Percentiles rank a stretch among this genome's conserved stretches.
Conservation (phyloP, 2,329 filamentous ascomycete species). For the Hymenoscyphus fructigenus region DNA sequence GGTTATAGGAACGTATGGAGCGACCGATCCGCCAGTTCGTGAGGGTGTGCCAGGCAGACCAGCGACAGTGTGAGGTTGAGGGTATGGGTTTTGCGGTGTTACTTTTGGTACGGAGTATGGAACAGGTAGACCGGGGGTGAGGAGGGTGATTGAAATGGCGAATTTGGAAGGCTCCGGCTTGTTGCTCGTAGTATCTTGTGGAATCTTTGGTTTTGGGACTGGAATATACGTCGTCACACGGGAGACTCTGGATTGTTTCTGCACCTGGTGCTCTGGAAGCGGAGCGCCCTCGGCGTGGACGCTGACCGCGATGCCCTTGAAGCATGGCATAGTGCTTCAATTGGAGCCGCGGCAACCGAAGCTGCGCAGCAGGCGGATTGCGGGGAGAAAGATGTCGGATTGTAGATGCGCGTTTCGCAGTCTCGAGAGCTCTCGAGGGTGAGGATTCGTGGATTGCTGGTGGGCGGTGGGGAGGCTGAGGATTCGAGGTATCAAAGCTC, state of each 20-base stretch:
- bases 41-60: conserved; percentile 57
- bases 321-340: conserved; percentile 73
- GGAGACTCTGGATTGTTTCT: conserved; percentile 86
- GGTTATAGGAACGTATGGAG: conserved; percentile 88
- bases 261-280: conserved; percentile 88
- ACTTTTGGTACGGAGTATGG: conserved; percentile 90
- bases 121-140: conserved; percentile 84
- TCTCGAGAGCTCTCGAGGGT: neutral
- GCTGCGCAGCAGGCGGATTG: neutral
- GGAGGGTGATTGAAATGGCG: conserved; percentile 94
- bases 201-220: conserved; percentile 82
- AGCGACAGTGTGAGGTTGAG: conserved; percentile 79
- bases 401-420: neutral
- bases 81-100: conserved; percentile 72
- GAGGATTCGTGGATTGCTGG: neutral
- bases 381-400: conserved; percentile 1
- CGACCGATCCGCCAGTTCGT: conserved; percentile 59
- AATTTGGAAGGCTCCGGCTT: conserved; percentile 94
- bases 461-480: neutral
- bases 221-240: conserved; percentile 97
- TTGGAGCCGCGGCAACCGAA: conserved; percentile 2
- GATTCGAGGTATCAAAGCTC: conserved; percentile 3
- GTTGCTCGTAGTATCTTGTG: conserved; percentile 57
- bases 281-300: conserved; percentile 82
- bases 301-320: conserved; percentile 97